Base-by-base conservation (phyloP, 352 stramenopile species). In the Thalassiosira livingstoniorum region DNA sequence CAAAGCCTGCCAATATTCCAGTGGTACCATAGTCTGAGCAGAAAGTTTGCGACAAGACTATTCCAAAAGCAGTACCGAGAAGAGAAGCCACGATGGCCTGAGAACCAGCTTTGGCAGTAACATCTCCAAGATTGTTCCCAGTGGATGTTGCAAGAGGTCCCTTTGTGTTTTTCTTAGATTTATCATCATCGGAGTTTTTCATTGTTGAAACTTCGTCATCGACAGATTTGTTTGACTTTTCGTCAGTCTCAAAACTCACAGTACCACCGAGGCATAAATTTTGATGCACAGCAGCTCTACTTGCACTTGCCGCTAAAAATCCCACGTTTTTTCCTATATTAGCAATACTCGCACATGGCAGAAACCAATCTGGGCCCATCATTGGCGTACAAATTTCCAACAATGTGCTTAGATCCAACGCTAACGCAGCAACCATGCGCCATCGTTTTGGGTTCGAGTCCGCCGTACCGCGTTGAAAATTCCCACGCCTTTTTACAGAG, bases 261-360 rank as follows among this genome's bases (percentile, higher is more conserved):
- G 51, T 42, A 29, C 80, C 78, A 54, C 45, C 37, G 34, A 80
- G 85, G 23, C 95, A 91, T 29, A 99, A 95, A 43, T 96, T 96
- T 80, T 97, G 97, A 88, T 99, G 97, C 70, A 99, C 96, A 4
- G 94, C 94, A 1, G 97, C 97, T 25, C 96, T 91, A 68, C 95
- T 98, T 42, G 97, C 97, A 85, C 93, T 97, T 0, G 96, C 96
- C 37, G 96, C 96, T 34, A 99, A 90, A 91, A 96, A 99, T 32
- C 95, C 96, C 69, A 99, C 94, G 87, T 99, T 99, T 88, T 99
- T 99, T 42, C 96, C 96, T 62, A 95, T 83, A 74, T 95, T 96
- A 1, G 91, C 92, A 25, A 93, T 43, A 64, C 82, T 89, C 43
- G 92, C 89, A 75, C 98, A 93, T 35, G 83, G 83, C 5, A 95